These are phyloP conservation scores for Microbotryum scabiosae DNA, from an alignment of 1,284 basidiomycete species.

Conservation along the genomic window DNA sequence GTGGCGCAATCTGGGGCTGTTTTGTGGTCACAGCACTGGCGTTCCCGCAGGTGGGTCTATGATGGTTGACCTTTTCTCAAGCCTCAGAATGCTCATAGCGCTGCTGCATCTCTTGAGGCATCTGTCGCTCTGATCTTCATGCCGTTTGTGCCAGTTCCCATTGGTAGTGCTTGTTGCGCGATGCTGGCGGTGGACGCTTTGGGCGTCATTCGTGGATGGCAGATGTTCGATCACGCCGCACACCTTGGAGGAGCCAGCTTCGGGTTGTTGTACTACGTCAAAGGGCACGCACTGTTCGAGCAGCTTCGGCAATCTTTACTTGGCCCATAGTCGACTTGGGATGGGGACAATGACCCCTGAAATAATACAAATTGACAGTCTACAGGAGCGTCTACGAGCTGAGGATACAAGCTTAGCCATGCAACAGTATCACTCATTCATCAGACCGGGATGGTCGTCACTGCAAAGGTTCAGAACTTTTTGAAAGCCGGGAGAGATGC, in stretches of 20 bases:
- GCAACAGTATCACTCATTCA: too few relatives aligned
- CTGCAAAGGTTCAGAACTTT: conserved; percentile 28
- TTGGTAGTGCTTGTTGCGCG: conserved; percentile 6
- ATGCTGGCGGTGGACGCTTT: conserved; percentile 27
- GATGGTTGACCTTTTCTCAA: not conserved
- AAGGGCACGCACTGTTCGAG: conserved; percentile 20
- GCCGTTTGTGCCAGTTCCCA: conserved; percentile 33
- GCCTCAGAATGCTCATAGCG: too few relatives aligned
- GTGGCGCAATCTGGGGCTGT: conserved; percentile 31
- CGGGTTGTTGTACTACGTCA: conserved; percentile 12
- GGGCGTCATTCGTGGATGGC: conserved; percentile 32
- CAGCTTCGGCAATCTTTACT: not conserved
- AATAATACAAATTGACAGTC: too few relatives aligned
- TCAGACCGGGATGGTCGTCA: not conserved
- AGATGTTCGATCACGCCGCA: conserved; percentile 33
- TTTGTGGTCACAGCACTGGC: conserved; percentile 31
- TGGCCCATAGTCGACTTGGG: not conserved
- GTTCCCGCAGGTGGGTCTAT: conserved; percentile 15
- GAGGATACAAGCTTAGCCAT: too few relatives aligned
- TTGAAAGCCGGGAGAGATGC: conserved; percentile 22
- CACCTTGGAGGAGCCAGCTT: conserved; percentile 30
- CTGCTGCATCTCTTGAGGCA: not conserved
- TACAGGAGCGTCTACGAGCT: too few relatives aligned
- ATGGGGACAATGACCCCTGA: not conserved
- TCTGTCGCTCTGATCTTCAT: conserved; percentile 33